These are phyloP conservation scores for Zasmidium citrigriseum DNA, from an alignment of 2,329 filamentous ascomycete genomes.

Conservation along the genomic window DNA sequence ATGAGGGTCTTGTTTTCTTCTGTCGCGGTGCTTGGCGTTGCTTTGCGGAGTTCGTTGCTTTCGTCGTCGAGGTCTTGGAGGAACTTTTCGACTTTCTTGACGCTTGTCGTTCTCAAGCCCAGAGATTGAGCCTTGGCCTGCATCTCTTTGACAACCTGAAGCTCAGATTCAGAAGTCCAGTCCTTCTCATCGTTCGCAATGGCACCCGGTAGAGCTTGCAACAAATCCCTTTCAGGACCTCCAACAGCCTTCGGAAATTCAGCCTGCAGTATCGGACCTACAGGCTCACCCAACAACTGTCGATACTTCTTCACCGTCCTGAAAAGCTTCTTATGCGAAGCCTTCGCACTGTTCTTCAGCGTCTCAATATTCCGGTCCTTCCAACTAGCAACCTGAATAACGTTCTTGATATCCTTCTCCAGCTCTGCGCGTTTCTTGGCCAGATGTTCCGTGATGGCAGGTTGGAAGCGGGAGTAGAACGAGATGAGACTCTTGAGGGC, in stretches of 20 bases:
- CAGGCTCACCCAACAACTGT: slow-evolving; percentile 72
- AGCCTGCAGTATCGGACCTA: slow-evolving; percentile 57
- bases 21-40: slow-evolving; percentile 77
- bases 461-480: slow-evolving; percentile 73
- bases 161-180: too few species aligned
- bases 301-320: slow-evolving; percentile 90
- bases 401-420: slow-evolving; percentile 91
- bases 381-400: slow-evolving; percentile 94
- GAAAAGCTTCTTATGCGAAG: slow-evolving; percentile 90
- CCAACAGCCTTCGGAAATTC: slow-evolving; percentile 19
- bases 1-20: slow-evolving; percentile 83
- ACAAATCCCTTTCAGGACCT: neutral
- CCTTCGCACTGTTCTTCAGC: slow-evolving; percentile 82
- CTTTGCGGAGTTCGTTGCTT: slow-evolving; percentile 74
- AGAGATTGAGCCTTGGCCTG: neutral
- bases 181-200: neutral
- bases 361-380: slow-evolving; percentile 95
- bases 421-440: slow-evolving; percentile 67
- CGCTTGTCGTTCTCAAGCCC: neutral
- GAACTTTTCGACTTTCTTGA: slow-evolving; percentile 15
- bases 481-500: slow-evolving; percentile 75
- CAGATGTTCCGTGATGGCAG: slow-evolving; percentile 65
- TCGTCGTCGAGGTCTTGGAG: slow-evolving; percentile 61
- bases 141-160: neutral
- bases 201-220: neutral